Percentiles rank a stretch among this genome's conserved stretches.
These are phyloP conservation scores for Yamadazyma phyllophila DNA, from an alignment of 805 yeast genomes.

Conservation along the genomic window DNA sequence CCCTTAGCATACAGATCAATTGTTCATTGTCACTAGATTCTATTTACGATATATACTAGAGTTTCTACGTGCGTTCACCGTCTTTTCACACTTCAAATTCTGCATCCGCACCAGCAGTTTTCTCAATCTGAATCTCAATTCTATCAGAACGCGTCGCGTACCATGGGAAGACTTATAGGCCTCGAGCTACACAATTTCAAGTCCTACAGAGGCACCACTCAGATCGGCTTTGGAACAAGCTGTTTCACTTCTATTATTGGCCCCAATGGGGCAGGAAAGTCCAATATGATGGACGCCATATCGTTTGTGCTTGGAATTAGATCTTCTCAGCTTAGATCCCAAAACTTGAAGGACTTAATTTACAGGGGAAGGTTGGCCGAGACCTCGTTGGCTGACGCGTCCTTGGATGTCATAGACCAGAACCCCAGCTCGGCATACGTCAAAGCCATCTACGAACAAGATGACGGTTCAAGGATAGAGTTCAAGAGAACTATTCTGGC, in stretches of 20 bases:
- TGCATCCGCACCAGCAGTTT: too few species aligned
- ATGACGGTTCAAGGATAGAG: constrained; percentile 54
- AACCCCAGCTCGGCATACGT: constrained; percentile 64
- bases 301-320: constrained; percentile 90
- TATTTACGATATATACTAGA: too few species aligned
- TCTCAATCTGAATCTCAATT: neutral
- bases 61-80: too few species aligned
- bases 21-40: too few species aligned
- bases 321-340: constrained; percentile 72
- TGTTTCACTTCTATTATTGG: constrained; percentile 90
- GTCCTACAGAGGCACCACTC: constrained; percentile 76
- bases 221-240: constrained; percentile 79
- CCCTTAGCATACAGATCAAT: too few species aligned
- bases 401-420: constrained; percentile 19
- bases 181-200: constrained; percentile 84
- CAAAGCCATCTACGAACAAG: constrained; percentile 68
- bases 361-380: constrained; percentile 57
- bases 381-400: constrained; percentile 17
- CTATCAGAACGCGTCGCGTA: constrained; percentile 2
- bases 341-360: constrained; percentile 69
- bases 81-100: too few species aligned
- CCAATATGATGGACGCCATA: constrained; percentile 96
- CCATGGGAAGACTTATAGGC: constrained; percentile 81
- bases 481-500: constrained; percentile 61
- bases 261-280: constrained; percentile 98